Percentiles rank a stretch among this genome's conserved stretches.
Evolutionary conservation across 148 eudicot genomes (phyloP).

Genomic region (Spergularia marina): DNA sequence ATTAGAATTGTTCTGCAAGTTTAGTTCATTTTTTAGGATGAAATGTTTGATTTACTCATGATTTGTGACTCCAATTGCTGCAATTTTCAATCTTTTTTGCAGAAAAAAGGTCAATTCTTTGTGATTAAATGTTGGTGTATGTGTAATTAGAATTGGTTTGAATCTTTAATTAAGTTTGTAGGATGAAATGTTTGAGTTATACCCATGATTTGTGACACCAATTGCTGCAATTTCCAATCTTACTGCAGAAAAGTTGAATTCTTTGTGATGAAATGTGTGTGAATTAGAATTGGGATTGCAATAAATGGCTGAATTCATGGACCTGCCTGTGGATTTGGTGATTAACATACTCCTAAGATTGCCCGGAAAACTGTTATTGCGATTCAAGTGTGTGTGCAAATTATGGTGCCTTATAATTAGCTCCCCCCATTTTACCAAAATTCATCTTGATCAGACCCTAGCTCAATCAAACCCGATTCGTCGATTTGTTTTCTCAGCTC

Average conservation of each 20-base stretch:
- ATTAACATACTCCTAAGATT: conserved; percentile 22
- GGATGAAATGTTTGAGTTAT: neutral
- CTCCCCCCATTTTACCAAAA: conserved; percentile 15
- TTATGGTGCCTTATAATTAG: conserved; percentile 24
- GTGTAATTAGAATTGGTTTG: neutral
- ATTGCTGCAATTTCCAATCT: conserved; percentile 1
- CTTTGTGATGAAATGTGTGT: conserved; percentile 4
- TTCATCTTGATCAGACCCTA: conserved; percentile 32
- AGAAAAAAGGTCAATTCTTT: neutral
- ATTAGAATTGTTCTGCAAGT: neutral
- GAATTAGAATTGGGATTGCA: neutral
- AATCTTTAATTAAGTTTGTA: neutral
- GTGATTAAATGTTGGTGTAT: neutral
- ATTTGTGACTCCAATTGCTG: neutral
- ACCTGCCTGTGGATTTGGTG: conserved; percentile 28
- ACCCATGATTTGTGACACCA: neutral
- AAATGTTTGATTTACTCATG: neutral
- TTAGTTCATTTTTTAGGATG: neutral
- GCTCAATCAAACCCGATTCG: conserved; percentile 27
- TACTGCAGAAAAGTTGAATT: conserved; percentile 8
- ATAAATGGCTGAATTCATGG: conserved; percentile 23
- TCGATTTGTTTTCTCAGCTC: conserved; percentile 25
- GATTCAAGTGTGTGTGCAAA: conserved; percentile 27
- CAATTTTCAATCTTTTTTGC: conserved; percentile 10
- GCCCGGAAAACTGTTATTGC: conserved; percentile 28